Percentiles rank a stretch among this genome's conserved stretches.
These are phyloP conservation scores for Polychytrium aggregatum DNA, from an alignment of 192 early-diverging fungal genomes.

Conservation along the genomic window DNA sequence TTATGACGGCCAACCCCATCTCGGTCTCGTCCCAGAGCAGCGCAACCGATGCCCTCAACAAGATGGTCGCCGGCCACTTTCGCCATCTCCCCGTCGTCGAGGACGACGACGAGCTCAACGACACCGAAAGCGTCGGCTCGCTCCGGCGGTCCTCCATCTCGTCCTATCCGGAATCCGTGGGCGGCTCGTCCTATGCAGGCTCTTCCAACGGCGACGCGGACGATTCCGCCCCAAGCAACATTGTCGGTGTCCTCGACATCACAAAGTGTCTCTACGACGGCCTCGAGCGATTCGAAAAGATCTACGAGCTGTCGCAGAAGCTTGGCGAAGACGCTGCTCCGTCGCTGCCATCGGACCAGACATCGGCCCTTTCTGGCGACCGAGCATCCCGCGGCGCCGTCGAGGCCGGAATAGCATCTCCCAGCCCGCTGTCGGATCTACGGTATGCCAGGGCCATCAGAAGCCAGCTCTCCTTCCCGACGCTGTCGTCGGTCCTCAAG, in stretches of 20 bases:
- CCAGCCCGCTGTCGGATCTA: slow-evolving; percentile 44
- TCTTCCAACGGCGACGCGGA: slow-evolving; percentile 62
- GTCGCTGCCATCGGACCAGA: slow-evolving; percentile 34
- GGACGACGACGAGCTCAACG: slow-evolving; percentile 17
- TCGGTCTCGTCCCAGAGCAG: slow-evolving; percentile 56
- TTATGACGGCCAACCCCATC: slow-evolving; percentile 86
- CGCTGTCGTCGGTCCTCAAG: slow-evolving; percentile 62
- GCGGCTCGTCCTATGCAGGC: background rate
- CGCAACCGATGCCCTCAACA: slow-evolving; percentile 30
- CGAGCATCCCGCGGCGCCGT: slow-evolving; percentile 48
- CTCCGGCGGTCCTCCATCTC: too few relatives aligned
- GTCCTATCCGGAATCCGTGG: background rate
- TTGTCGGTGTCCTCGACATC: slow-evolving; percentile 38
- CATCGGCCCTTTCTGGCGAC: slow-evolving; percentile 15
- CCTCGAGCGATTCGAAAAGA: slow-evolving; percentile 31
- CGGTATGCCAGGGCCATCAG: slow-evolving; percentile 11
- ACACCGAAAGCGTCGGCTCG: slow-evolving; percentile 11
- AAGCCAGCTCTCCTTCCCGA: slow-evolving; percentile 69
- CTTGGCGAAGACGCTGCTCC: slow-evolving; percentile 62
- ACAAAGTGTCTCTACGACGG: slow-evolving; percentile 38
- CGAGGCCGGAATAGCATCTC: too few relatives aligned
- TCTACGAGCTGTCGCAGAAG: slow-evolving; percentile 68
- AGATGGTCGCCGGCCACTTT: slow-evolving; percentile 35
- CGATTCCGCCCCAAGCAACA: slow-evolving; percentile 31
- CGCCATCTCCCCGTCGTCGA: slow-evolving; percentile 39